Evolutionary conservation across 2,329 filamentous ascomycete species (phyloP).

Genomic region (Cladophialophora immunda): DNA sequence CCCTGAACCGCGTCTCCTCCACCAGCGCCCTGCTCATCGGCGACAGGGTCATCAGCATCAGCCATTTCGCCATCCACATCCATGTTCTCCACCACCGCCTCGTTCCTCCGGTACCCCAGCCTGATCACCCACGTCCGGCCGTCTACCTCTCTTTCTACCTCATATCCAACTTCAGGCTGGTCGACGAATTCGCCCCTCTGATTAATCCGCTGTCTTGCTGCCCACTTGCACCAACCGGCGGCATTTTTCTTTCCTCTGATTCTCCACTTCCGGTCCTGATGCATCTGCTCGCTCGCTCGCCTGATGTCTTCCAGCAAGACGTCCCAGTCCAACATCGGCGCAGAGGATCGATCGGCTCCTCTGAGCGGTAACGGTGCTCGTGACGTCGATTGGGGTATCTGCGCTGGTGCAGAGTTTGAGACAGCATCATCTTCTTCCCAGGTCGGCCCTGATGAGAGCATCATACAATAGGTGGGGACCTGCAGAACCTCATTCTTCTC

Average conservation of each 20-base stretch:
- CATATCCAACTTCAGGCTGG: constrained; percentile 18
- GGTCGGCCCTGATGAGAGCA: not conserved
- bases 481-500: constrained; percentile 23
- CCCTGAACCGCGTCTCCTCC: not conserved
- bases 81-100: not conserved
- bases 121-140: constrained; percentile 4
- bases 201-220: not conserved
- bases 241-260: constrained; percentile 17
- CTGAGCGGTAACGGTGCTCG: not conserved
- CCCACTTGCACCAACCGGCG: constrained; percentile 28
- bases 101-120: constrained; percentile 18
- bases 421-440: not conserved
- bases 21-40: not conserved
- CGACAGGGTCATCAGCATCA: constrained; percentile 2
- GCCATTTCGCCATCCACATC: not conserved
- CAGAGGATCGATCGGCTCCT: constrained; percentile 4
- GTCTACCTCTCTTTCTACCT: constrained; percentile 9
- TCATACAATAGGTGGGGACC: not conserved
- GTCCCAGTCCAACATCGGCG: constrained; percentile 21
- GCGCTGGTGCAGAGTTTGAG: not conserved
- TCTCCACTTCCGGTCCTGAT: constrained; percentile 22
- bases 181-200: constrained; percentile 18
- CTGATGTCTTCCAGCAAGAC: constrained; percentile 21
- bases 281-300: constrained; percentile 21
- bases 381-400: too few species aligned